Conservation (phyloP, 116 monocot genomes). For the Phalaenopsis hybrid region DNA sequence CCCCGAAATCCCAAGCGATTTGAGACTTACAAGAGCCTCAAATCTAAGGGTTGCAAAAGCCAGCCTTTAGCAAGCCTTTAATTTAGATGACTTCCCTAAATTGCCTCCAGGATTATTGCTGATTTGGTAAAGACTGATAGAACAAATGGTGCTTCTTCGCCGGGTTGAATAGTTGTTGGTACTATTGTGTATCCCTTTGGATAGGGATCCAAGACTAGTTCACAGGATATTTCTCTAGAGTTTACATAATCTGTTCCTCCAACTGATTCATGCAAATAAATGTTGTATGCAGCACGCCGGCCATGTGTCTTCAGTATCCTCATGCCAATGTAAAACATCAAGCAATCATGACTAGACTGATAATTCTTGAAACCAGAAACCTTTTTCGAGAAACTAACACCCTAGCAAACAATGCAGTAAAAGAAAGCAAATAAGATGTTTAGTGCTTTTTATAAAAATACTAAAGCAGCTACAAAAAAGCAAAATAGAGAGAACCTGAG, state of each 20-base stretch:
- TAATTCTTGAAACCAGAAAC: conserved; percentile 75
- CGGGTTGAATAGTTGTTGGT: conserved; percentile 98
- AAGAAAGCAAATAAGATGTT: neutral
- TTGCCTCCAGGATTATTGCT: conserved; percentile 69
- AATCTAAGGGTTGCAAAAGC: conserved; percentile 11
- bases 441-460: neutral
- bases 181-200: conserved; percentile 96
- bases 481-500: conserved; percentile 57
- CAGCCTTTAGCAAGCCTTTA: conserved; percentile 2
- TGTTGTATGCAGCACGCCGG: conserved; percentile 90
- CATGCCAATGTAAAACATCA: conserved; percentile 99
- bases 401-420: conserved; percentile 29
- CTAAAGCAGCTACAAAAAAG: neutral
- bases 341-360: conserved; percentile 90
- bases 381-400: conserved; percentile 91
- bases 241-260: conserved; percentile 99
- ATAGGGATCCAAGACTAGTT: conserved; percentile 93
- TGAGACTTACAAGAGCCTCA: conserved; percentile 9
- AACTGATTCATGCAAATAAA: conserved; percentile 97
- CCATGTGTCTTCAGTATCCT: conserved; percentile 93
- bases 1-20: conserved; percentile 10
- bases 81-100: conserved; percentile 26
- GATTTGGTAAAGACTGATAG: conserved; percentile 96
- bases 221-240: conserved; percentile 98
- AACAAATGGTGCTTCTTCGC: conserved; percentile 99